phyloP scores from a whole-genome alignment of 2,329 filamentous ascomycete genomes.

The Stemphylium vesicarium region DNA sequence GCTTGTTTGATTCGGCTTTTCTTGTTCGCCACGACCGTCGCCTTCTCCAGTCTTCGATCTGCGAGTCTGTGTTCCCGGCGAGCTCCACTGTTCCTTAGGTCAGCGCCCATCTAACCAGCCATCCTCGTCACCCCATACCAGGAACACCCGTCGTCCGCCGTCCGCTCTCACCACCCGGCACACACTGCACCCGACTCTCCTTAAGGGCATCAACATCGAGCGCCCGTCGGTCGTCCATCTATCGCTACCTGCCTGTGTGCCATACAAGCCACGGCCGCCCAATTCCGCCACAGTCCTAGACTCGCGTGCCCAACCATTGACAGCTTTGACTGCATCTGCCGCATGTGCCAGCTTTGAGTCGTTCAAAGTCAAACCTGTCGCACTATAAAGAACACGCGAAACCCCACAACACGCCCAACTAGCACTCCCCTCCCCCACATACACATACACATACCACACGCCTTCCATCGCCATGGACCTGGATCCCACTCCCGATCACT shows the following conservation, averaged over 20 bases:
- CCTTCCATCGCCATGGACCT: slow-evolving; percentile 57
- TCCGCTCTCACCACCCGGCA: slow-evolving; percentile 14
- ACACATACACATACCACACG: slow-evolving; percentile 51
- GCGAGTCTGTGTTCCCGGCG: slow-evolving; percentile 7
- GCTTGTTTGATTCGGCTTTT: slow-evolving; percentile 12
- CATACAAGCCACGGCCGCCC: slow-evolving; percentile 26
- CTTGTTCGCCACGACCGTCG: slow-evolving; percentile 22
- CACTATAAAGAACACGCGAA: slow-evolving; percentile 19
- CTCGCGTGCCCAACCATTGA: slow-evolving; percentile 12
- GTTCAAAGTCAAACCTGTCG: slow-evolving; percentile 15
- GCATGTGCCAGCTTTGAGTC: slow-evolving; percentile 19
- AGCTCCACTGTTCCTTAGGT: slow-evolving; percentile 22
- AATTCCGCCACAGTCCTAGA: slow-evolving; percentile 24
- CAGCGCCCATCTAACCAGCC: slow-evolving; percentile 16
- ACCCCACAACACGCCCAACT: slow-evolving; percentile 8
- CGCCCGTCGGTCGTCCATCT: slow-evolving; percentile 12
- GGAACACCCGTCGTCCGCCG: slow-evolving; percentile 11
- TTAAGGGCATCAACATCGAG: slow-evolving; percentile 7
- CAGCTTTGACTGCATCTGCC: slow-evolving; percentile 5
- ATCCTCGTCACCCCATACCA: slow-evolving; percentile 22
- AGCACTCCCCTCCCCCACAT: slow-evolving; percentile 5
- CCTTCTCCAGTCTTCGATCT: slow-evolving; percentile 26
- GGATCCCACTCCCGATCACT: slow-evolving; percentile 72
- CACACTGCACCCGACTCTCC: slow-evolving; percentile 13
- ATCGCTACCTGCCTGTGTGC: slow-evolving; percentile 3